Conservation (phyloP, 495 filamentous ascomycete genomes). For the Talaromyces proteolyticus region DNA sequence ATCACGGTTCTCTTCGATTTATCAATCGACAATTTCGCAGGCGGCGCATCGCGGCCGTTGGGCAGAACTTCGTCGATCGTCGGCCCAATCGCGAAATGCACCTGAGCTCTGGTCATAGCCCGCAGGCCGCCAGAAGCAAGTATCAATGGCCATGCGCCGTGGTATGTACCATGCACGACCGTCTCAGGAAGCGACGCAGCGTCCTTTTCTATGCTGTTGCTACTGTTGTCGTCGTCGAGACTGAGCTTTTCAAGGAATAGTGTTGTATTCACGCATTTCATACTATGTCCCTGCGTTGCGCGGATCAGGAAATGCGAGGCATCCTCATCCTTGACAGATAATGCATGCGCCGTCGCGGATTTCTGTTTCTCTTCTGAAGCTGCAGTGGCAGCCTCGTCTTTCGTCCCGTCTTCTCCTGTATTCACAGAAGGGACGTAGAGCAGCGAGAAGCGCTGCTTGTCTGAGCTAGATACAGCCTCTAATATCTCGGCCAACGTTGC, state of each 20-base stretch:
- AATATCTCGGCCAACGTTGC: slow-evolving; percentile 70
- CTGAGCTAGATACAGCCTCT: slow-evolving; percentile 63
- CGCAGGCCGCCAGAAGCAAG: slow-evolving; percentile 66
- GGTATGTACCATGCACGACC: slow-evolving; percentile 86
- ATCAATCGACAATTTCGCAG: slow-evolving; percentile 5
- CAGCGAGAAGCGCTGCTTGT: slow-evolving; percentile 85
- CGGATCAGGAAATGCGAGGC: slow-evolving; percentile 78
- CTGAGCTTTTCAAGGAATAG: slow-evolving; percentile 60
- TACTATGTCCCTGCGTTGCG: slow-evolving; percentile 84
- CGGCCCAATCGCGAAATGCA: slow-evolving; percentile 76
- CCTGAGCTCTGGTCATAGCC: slow-evolving; percentile 75
- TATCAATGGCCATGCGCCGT: slow-evolving; percentile 68
- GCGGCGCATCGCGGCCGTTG: slow-evolving; percentile 10
- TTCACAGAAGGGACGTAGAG: slow-evolving; percentile 35
- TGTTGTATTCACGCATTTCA: slow-evolving; percentile 56
- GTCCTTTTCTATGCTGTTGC: slow-evolving; percentile 19
- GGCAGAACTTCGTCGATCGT: slow-evolving; percentile 33
- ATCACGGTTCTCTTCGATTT: slow-evolving; percentile 44
- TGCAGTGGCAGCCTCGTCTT: neutral
- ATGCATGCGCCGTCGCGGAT: slow-evolving; percentile 23
- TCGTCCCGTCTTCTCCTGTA: slow-evolving; percentile 9
- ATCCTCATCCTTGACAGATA: slow-evolving; percentile 29
- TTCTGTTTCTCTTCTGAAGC: slow-evolving; percentile 11
- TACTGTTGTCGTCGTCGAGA: slow-evolving; percentile 21
- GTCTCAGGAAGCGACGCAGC: slow-evolving; percentile 41